phyloP scores from a whole-genome alignment of 2,329 filamentous ascomycete genomes.

The Drechslera avenae region DNA sequence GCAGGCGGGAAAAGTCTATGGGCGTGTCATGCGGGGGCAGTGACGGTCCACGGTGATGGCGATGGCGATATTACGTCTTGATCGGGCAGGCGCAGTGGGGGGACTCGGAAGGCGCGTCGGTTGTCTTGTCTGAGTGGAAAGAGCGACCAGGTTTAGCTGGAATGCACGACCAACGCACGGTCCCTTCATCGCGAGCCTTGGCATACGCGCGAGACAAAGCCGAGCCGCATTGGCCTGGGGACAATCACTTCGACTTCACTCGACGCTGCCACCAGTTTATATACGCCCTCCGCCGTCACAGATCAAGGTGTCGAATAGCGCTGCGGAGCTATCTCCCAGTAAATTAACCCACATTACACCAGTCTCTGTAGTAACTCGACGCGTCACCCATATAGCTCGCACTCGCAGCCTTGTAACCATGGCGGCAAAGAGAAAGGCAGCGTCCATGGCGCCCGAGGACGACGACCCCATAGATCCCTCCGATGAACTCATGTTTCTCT shows the following conservation, averaged over 20 bases:
- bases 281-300: not conserved
- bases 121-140: conserved; percentile 21
- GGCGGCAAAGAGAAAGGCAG: conserved; percentile 92
- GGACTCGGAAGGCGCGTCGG: conserved; percentile 22
- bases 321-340: too few species aligned
- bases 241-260: not conserved
- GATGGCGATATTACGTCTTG: conserved; percentile 13
- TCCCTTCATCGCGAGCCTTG: conserved; percentile 28
- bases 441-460: conserved; percentile 73
- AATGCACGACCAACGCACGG: conserved; percentile 15
- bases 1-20: conserved; percentile 29
- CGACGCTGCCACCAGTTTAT: not conserved
- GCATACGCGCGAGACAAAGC: conserved; percentile 37
- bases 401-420: conserved; percentile 55
- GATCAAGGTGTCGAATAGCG: not conserved
- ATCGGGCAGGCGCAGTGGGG: conserved; percentile 15
- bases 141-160: conserved; percentile 18
- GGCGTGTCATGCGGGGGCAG: conserved; percentile 30
- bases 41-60: not conserved
- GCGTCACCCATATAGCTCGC: too few species aligned
- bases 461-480: conserved; percentile 91
- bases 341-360: not conserved
- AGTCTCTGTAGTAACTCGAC: conserved; percentile 2
- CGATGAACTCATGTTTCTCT: conserved; percentile 93
- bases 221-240: conserved; percentile 13